Evolutionary conservation across 768 basidiomycete species (phyloP).

Genomic region (Amanita rubescens): DNA sequence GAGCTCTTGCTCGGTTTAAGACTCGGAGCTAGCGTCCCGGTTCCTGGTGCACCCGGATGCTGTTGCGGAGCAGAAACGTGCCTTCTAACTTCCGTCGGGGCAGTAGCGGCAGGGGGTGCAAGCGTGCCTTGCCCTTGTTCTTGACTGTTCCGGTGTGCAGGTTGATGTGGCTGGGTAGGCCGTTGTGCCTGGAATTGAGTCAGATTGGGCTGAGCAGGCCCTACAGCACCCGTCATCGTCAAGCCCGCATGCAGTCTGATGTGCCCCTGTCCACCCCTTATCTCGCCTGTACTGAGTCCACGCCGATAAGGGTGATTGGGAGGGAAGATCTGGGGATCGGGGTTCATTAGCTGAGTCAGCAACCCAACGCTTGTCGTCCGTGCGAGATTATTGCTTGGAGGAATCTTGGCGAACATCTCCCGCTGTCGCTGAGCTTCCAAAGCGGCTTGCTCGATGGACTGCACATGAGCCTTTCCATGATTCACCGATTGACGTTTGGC

Average conservation of each 20-base stretch:
- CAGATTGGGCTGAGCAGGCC: slow-evolving; percentile 17
- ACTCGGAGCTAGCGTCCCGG: slow-evolving; percentile 19
- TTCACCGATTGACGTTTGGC: slow-evolving; percentile 10
- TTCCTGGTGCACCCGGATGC: background rate
- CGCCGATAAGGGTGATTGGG: slow-evolving; percentile 50
- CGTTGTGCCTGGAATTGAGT: slow-evolving; percentile 3
- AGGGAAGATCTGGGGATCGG: slow-evolving; percentile 55
- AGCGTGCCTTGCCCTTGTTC: background rate
- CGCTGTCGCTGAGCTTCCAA: slow-evolving; percentile 55
- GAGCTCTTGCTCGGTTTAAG: slow-evolving; percentile 48
- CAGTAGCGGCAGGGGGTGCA: background rate
- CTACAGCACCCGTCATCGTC: slow-evolving; percentile 7
- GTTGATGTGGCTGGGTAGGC: background rate
- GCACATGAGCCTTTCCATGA: slow-evolving; percentile 22
- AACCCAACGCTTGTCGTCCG: slow-evolving; percentile 42
- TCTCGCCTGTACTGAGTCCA: slow-evolving; percentile 41
- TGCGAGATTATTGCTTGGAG: slow-evolving; percentile 36
- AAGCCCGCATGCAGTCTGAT: slow-evolving; percentile 13
- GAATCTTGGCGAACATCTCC: slow-evolving; percentile 70
- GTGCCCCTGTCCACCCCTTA: slow-evolving; percentile 20
- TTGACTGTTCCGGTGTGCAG: background rate
- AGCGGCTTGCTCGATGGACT: slow-evolving; percentile 40
- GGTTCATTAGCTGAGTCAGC: slow-evolving; percentile 65
- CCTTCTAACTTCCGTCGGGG: slow-evolving; percentile 1
- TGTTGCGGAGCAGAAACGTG: slow-evolving; percentile 3